Evolutionary conservation across 306 rosid species (phyloP).

Genomic region (Medicago lupulina): DNA sequence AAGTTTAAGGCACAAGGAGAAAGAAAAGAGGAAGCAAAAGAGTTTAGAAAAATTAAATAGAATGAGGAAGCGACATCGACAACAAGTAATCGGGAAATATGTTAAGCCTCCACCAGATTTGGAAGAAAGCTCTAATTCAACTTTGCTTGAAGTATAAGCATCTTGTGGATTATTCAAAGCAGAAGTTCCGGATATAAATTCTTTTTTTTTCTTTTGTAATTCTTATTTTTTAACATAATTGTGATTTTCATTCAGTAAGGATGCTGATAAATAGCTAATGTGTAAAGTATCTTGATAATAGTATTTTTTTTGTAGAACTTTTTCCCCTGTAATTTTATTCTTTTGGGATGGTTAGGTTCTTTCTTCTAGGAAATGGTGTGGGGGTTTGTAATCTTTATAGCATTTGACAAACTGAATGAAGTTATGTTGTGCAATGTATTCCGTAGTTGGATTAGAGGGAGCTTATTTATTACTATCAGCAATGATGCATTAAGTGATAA

Average conservation of each 20-base stretch:
- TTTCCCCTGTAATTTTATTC: slow-evolving; percentile 44
- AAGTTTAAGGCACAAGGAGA: slow-evolving; percentile 67
- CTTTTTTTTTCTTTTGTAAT: slow-evolving; percentile 47
- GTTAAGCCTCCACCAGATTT: slow-evolving; percentile 82
- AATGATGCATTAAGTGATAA: not conserved
- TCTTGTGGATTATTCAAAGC: not conserved
- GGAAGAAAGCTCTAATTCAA: slow-evolving; percentile 57
- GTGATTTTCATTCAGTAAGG: slow-evolving; percentile 47
- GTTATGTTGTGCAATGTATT: slow-evolving; percentile 12
- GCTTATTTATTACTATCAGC: not conserved
- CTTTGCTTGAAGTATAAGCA: slow-evolving; percentile 43
- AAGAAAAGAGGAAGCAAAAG: slow-evolving; percentile 81
- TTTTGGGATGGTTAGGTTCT: slow-evolving; percentile 40
- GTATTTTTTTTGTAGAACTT: slow-evolving; percentile 2
- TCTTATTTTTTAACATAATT: slow-evolving; percentile 34
- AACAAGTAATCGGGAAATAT: slow-evolving; percentile 86
- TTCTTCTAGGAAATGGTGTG: slow-evolving; percentile 19
- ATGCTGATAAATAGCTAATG: slow-evolving; percentile 47
- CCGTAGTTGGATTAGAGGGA: not conserved
- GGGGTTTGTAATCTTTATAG: slow-evolving; percentile 42
- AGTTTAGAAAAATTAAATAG: slow-evolving; percentile 72
- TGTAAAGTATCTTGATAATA: slow-evolving; percentile 53
- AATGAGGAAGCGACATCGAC: slow-evolving; percentile 76
- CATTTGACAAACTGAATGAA: slow-evolving; percentile 38
- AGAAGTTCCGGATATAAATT: slow-evolving; percentile 18